Evolutionary conservation across 495 filamentous ascomycete species (phyloP), one percentile per base, ranked within the genome.

Genomic region (Parathielavia hyrcaniae): DNA sequence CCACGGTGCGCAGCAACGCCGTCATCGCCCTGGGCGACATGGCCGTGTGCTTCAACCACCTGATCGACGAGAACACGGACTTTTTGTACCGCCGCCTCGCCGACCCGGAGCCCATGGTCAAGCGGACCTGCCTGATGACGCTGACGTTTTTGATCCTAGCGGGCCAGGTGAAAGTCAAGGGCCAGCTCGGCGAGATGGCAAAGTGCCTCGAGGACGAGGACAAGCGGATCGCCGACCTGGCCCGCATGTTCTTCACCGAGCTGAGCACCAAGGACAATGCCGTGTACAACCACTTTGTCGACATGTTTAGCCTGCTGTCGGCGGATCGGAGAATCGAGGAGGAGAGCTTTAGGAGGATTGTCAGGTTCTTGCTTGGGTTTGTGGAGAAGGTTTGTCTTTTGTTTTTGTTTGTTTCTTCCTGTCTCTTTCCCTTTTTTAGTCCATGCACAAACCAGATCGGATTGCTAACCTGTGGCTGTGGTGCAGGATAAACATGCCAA

Each of bases 81-180:
- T 99, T 96, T 78, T 72, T 99, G 40, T 99, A 99, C 68, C 84
- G 91, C 22, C 84, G 93, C 35, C 80, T 99, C 3, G 92, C 91
- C 45, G 93, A 99, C 66, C 75, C 82, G 12, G 90, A 97, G 63
- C 82, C 81, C 35, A 91, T 86, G 8, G 93, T 99, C 36, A 97
- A 97, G 78, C 83, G 93, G 9, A 99, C 93, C 1, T 99, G 93
- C 73, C 81, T 99, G 14, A 99, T 97, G 93, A 97, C 93, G 3
- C 75, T 99, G 58, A 99, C 95, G 4, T 99, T 99, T 78, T 74
- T 97, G 32, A 99, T 99, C 66, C 75, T 99, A 26, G 93, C 93
- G 0, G 93, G 93, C 19, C 93, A 99, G 73, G 93, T 99, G 72
- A 99, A 99, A 75, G 93, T 99, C 69, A 99, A 99, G 76, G 93